Conservation (phyloP, 164 flowering plant genomes). For the Malania oleifera region DNA sequence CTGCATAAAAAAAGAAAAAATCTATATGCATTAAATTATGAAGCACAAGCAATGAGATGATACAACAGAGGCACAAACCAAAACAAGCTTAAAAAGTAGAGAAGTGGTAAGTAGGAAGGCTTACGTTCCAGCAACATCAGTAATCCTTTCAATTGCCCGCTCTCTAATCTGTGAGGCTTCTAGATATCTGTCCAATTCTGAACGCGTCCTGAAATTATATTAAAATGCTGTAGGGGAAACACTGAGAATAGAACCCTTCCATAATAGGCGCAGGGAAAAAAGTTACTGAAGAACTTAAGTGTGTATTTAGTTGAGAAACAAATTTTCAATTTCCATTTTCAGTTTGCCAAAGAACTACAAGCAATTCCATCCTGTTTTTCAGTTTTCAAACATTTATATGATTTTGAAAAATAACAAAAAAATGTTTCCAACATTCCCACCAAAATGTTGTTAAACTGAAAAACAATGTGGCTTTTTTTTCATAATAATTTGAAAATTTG, state of each 20-base stretch:
- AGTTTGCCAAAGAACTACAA: no score
- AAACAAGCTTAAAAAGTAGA: neutral
- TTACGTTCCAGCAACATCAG: conserved; percentile 87
- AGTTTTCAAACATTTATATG: no score
- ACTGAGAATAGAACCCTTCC: conserved; percentile 44
- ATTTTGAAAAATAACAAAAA: no score
- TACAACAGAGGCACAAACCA: neutral
- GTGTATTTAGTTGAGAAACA: no score
- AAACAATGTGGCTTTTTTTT: no score
- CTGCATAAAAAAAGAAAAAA: conserved; percentile 34
- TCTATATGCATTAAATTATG: neutral
- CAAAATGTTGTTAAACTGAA: no score
- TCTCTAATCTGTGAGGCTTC: conserved; percentile 90
- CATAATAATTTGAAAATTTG: no score
- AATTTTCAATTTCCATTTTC: no score
- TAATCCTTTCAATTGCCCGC: conserved; percentile 86
- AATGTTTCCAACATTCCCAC: no score
- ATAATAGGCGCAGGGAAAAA: conserved; percentile 9
- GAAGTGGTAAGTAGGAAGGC: conserved; percentile 15
- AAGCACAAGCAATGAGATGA: neutral
- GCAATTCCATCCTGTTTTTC: no score
- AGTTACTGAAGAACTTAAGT: neutral
- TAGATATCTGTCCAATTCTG: conserved; percentile 79
- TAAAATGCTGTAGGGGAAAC: conserved; percentile 53
- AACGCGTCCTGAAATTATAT: conserved; percentile 79